These are phyloP conservation scores for Blastocystis sp. DNA, from an alignment of 352 stramenopile species.

Conservation along the genomic window DNA sequence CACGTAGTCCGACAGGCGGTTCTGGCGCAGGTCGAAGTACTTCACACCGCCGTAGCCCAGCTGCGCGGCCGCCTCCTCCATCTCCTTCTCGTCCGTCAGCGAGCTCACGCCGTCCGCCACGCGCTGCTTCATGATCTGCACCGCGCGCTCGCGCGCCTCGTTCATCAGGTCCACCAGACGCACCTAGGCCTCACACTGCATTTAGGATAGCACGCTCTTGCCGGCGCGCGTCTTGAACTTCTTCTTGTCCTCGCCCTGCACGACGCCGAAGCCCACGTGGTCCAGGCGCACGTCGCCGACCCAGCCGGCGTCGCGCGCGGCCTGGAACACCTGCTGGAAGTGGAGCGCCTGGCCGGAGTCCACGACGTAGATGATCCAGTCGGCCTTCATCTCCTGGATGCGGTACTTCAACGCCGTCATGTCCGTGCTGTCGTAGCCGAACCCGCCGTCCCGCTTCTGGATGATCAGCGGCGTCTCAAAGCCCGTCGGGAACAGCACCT, in stretches of 20 bases:
- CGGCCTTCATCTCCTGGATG: constrained; percentile 76
- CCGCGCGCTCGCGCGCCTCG: constrained; percentile 91
- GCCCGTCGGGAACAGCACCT: constrained; percentile 83
- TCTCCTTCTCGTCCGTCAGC: constrained; percentile 79
- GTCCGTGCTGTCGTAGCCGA: constrained; percentile 87
- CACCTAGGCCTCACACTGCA: neutral
- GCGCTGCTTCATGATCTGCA: constrained; percentile 84
- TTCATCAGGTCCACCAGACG: constrained; percentile 96
- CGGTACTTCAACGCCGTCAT: constrained; percentile 86
- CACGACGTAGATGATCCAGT: constrained; percentile 84
- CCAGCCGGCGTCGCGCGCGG: constrained; percentile 78
- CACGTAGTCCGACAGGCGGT: constrained; percentile 94
- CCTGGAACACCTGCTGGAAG: constrained; percentile 84
- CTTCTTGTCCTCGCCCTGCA: constrained; percentile 86
- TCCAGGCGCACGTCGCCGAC: constrained; percentile 76
- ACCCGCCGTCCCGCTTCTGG: constrained; percentile 85
- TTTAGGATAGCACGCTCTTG: constrained; percentile 81
- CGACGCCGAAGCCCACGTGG: constrained; percentile 86
- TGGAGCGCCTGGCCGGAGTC: constrained; percentile 84
- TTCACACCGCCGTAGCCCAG: constrained; percentile 98
- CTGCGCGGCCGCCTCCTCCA: constrained; percentile 86
- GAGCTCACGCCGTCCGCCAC: constrained; percentile 78
- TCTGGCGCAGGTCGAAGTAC: constrained; percentile 98
- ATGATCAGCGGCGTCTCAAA: constrained; percentile 83
- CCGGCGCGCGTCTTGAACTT: constrained; percentile 96